A percentile compares a stretch with the other conserved stretches of the same genome.
These are phyloP conservation scores for Penicillium sp. DNA, from an alignment of 2,329 filamentous ascomycete species.

Conservation along the genomic window DNA sequence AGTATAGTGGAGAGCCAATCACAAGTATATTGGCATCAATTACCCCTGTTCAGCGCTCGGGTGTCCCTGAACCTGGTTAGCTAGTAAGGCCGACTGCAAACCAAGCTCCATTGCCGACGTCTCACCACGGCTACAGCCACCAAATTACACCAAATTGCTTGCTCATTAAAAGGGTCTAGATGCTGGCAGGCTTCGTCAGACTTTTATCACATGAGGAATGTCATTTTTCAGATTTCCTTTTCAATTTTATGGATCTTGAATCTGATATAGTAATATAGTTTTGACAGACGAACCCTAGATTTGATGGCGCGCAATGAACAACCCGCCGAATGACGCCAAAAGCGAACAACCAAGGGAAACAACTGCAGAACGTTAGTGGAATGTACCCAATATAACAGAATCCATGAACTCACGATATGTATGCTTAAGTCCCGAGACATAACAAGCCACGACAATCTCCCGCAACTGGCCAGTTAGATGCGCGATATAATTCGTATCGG, in stretches of 20 bases:
- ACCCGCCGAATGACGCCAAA: constrained; percentile 17
- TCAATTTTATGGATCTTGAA: background rate
- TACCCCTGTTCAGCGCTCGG: no score
- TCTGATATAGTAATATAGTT: background rate
- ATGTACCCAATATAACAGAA: background rate
- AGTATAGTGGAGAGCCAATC: no score
- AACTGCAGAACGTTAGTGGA: constrained; percentile 6
- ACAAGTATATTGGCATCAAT: no score
- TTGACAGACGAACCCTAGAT: constrained; percentile 1
- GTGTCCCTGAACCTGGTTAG: no score
- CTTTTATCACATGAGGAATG: background rate
- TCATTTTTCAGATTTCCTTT: background rate
- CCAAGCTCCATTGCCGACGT: no score
- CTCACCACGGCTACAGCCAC: no score
- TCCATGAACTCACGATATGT: constrained; percentile 27
- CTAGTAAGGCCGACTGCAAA: no score
- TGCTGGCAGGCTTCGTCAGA: background rate
- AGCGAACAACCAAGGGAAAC: constrained; percentile 20
- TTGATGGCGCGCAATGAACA: constrained; percentile 20
- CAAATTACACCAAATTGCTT: no score
- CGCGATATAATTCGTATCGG: constrained; percentile 43
- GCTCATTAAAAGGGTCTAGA: no score
- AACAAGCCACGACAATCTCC: constrained; percentile 30
- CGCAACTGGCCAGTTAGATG: constrained; percentile 25
- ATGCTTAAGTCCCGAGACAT: constrained; percentile 27